Evolutionary conservation across 1,284 basidiomycete genomes (phyloP).

Genomic region (Microbotryum lychnidis-dioicae): DNA sequence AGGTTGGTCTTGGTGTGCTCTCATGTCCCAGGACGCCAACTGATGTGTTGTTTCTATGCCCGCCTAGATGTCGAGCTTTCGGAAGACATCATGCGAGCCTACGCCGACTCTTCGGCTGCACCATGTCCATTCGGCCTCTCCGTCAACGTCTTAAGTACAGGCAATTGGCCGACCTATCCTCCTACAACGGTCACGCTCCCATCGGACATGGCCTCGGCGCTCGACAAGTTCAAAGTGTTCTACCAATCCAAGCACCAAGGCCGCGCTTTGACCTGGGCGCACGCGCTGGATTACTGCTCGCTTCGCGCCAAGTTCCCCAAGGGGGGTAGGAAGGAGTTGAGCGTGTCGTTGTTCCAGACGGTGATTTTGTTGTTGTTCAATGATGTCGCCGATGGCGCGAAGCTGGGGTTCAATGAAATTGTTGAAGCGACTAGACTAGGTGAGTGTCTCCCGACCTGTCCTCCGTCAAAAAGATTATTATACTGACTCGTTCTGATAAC

Average conservation of each 20-base stretch:
- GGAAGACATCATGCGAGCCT: constrained; percentile 44
- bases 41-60: background rate
- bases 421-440: constrained; percentile 64
- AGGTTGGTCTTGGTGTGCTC: constrained; percentile 49
- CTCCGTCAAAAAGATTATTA: background rate
- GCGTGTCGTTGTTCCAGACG: constrained; percentile 83
- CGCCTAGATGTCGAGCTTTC: constrained; percentile 20
- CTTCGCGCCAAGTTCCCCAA: constrained; percentile 57
- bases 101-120: constrained; percentile 37
- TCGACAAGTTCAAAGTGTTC: constrained; percentile 56
- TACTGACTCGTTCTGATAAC: background rate
- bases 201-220: constrained; percentile 53
- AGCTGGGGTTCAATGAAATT: constrained; percentile 61
- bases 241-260: constrained; percentile 65
- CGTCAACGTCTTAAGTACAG: constrained; percentile 49
- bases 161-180: constrained; percentile 49
- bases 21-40: constrained; percentile 31
- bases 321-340: constrained; percentile 71
- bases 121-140: constrained; percentile 42
- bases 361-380: constrained; percentile 88
- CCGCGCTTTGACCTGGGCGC: constrained; percentile 70
- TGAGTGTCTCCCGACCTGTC: constrained; percentile 42
- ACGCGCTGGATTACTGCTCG: constrained; percentile 64
- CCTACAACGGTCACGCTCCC: constrained; percentile 28
- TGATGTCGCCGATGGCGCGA: constrained; percentile 43